phyloP scores from a whole-genome alignment of 805 yeast genomes.

The Grigorovia humatica region DNA sequence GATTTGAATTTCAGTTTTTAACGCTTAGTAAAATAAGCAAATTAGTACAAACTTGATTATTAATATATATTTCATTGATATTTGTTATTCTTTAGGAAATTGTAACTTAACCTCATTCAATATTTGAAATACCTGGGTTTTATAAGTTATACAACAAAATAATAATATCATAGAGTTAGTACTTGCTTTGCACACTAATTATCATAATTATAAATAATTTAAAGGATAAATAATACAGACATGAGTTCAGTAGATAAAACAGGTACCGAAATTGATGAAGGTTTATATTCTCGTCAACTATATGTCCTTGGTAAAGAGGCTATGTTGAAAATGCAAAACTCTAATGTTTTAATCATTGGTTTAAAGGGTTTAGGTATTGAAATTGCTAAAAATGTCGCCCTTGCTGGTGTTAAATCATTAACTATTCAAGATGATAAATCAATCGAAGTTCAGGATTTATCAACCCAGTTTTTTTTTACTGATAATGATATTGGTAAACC shows the following conservation, averaged over 20 bases:
- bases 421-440: slow-evolving; percentile 73
- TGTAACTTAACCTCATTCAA: too few species aligned
- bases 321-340: slow-evolving; percentile 90
- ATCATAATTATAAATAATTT: too few species aligned
- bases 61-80: too few species aligned
- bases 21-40: too few species aligned
- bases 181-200: too few species aligned
- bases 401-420: slow-evolving; percentile 93
- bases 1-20: too few species aligned
- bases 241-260: slow-evolving; percentile 7
- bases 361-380: slow-evolving; percentile 89
- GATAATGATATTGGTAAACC: slow-evolving; percentile 65
- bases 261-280: slow-evolving; percentile 66
- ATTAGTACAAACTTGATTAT: too few species aligned
- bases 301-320: slow-evolving; percentile 97
- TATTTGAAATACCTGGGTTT: too few species aligned
- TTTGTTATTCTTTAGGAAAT: too few species aligned
- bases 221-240: too few species aligned
- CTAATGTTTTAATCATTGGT: slow-evolving; percentile 87
- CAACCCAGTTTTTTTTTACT: slow-evolving; percentile 78
- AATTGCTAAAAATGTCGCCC: slow-evolving; percentile 90
- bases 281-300: slow-evolving; percentile 91
- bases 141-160: too few species aligned
- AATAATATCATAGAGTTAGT: too few species aligned
- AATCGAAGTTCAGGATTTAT: slow-evolving; percentile 59